Evolutionary conservation across 139 green algal genomes (phyloP).

Genomic region (Diplosphaera chodatii): DNA sequence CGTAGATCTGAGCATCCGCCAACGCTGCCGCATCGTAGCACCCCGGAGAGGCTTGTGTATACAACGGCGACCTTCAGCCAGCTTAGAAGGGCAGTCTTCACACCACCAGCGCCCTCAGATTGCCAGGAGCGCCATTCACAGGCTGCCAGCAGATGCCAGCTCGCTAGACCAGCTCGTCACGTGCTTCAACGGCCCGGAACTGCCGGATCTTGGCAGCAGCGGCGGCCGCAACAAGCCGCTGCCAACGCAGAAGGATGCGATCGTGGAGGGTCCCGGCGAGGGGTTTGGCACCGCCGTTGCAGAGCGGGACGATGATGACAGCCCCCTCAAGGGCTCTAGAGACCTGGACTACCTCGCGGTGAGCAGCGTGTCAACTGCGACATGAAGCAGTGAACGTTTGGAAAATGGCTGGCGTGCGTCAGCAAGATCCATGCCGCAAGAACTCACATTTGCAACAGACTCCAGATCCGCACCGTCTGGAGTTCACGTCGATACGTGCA

Average conservation of each 20-base stretch:
- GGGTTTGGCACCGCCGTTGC: constrained; percentile 12
- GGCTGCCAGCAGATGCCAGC: background rate
- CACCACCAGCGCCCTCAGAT: too few species aligned
- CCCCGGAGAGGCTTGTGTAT: too few species aligned
- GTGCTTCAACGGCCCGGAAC: background rate
- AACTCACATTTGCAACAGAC: too few species aligned
- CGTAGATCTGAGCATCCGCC: too few species aligned
- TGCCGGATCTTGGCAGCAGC: background rate
- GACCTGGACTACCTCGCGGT: constrained; percentile 60
- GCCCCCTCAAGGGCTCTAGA: constrained; percentile 38
- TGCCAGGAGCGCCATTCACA: background rate
- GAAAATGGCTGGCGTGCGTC: too few species aligned
- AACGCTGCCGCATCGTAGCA: too few species aligned
- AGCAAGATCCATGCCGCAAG: too few species aligned
- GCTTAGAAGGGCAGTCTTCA: too few species aligned
- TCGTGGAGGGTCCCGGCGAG: constrained; percentile 22
- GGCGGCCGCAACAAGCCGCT: constrained; percentile 3
- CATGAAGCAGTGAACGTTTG: too few species aligned
- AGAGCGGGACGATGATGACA: constrained; percentile 26
- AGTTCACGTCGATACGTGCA: too few species aligned
- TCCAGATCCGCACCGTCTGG: too few species aligned
- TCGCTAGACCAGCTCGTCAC: background rate
- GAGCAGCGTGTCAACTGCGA: background rate
- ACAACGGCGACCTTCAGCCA: too few species aligned
- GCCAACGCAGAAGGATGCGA: constrained; percentile 23